Conservation (phyloP, 192 early-diverging fungal genomes). For the Endogone sp. region DNA sequence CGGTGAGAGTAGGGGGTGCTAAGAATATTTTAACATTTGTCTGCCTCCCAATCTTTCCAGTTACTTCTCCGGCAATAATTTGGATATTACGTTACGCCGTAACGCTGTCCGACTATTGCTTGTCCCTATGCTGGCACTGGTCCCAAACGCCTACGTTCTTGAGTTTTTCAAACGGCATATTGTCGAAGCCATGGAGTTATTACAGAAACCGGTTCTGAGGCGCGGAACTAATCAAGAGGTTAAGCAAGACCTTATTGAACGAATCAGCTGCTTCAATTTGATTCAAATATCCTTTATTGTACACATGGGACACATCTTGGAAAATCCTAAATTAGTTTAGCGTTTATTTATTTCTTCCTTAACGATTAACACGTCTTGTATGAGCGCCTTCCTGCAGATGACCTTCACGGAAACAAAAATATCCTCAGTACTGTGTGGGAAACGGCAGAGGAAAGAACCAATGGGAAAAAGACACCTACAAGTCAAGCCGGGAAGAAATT, state of each 20-base stretch:
- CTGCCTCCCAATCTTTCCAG: constrained; percentile 15
- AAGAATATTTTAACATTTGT: no score
- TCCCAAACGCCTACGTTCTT: constrained; percentile 33
- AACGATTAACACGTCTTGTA: constrained; percentile 36
- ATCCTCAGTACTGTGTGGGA: constrained; percentile 34
- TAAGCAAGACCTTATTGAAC: constrained; percentile 20
- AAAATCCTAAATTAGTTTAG: no score
- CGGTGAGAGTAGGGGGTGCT: no score
- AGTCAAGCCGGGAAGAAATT: constrained; percentile 5
- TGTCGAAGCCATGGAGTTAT: constrained; percentile 40
- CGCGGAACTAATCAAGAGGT: constrained; percentile 15
- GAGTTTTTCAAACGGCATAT: constrained; percentile 51
- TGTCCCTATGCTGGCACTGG: constrained; percentile 39
- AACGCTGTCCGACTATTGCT: constrained; percentile 50
- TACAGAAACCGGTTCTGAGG: constrained; percentile 26
- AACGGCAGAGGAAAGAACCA: constrained; percentile 14
- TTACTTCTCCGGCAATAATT: constrained; percentile 15
- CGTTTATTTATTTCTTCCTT: no score
- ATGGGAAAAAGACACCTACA: constrained; percentile 17
- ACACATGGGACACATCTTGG: neutral
- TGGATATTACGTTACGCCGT: constrained; percentile 27
- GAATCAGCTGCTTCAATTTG: constrained; percentile 39
- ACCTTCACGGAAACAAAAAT: constrained; percentile 36
- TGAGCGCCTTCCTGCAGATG: constrained; percentile 27
- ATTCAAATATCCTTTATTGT: constrained; percentile 44